Evolutionary conservation across 768 basidiomycete genomes (phyloP), one percentile per base, ranked within the genome.

Genomic region (Boletellus ananiceps): DNA sequence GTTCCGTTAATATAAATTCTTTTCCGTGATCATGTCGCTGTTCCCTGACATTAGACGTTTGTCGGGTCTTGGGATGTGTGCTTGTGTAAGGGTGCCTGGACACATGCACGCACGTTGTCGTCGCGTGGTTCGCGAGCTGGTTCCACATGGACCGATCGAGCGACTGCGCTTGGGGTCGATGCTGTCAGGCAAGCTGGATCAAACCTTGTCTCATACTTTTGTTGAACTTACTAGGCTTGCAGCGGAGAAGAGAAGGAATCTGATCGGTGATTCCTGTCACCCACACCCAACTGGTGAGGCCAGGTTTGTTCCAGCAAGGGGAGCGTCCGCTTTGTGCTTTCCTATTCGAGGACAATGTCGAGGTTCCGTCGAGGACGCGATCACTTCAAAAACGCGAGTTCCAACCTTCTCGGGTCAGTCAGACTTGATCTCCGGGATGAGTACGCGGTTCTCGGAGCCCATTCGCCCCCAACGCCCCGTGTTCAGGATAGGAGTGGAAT

Each of bases 221-320:
- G 29, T 8, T 29, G 11, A 29, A 29, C 33, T 27, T 39, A 42
- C 44, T 29, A 41, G 36, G 27, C 31, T n/a, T 23, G 33, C 8
- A 35, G 34, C 32, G 37, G 33, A 15, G 25, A 25, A 41, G 15
- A 8, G 8, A 49, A 40, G 36, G 19, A 50, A 35, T 27, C 19
- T 47, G 55, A 52, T 58, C 55, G 48, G 47, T 46, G 39, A 31
- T 35, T 35, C 1, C 32, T 46, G 36, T 41, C 47, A 40, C 18
- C 50, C 63, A 36, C 61, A 59, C 63, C 52, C 41, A 36, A 39
- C 49, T 44, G 55, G 57, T 29, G 63, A 63, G 62, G 63, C 57
- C 15, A 9, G 42, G 42, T 29, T 29, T 25, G 43, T 31, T 19
- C 45, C 41, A 34, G 39, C 21, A 25, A 48, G 46, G 40, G 41